phyloP scores from a whole-genome alignment of 23 red algal genomes.

The Pyropia haitanensis region DNA sequence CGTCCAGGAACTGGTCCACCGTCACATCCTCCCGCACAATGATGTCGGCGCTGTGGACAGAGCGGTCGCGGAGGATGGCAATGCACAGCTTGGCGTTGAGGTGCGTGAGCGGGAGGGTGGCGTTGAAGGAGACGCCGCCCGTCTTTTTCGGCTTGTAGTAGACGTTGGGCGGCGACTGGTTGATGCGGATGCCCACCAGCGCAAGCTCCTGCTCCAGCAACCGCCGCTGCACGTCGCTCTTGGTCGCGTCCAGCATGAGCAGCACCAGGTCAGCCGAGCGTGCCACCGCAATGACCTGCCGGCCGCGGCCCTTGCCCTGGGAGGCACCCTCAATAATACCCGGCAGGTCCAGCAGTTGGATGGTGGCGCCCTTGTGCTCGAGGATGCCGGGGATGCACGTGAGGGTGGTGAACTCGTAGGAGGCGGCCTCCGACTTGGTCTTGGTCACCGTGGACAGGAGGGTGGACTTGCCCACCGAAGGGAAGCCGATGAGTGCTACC shows the following conservation, averaged over 20 bases:
- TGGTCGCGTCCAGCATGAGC: slow-evolving; percentile 96
- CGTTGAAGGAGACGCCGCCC: slow-evolving; percentile 81
- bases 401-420: slow-evolving; percentile 96
- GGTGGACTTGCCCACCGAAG: slow-evolving; percentile 97
- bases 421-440: slow-evolving; percentile 83
- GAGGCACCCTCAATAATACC: slow-evolving; percentile 96
- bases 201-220: slow-evolving; percentile 89
- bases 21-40: slow-evolving; percentile 79
- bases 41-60: slow-evolving; percentile 90
- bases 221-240: slow-evolving; percentile 64
- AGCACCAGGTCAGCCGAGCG: slow-evolving; percentile 86
- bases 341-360: slow-evolving; percentile 94
- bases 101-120: slow-evolving; percentile 70
- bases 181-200: slow-evolving; percentile 83
- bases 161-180: slow-evolving; percentile 82
- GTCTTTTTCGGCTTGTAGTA: slow-evolving; percentile 71
- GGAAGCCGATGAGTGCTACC: slow-evolving; percentile 88
- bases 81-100: slow-evolving; percentile 66
- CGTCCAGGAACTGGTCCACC: slow-evolving; percentile 93
- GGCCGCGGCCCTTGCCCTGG: slow-evolving; percentile 84
- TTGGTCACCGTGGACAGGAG: slow-evolving; percentile 78
- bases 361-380: slow-evolving; percentile 81
- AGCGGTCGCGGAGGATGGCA: slow-evolving; percentile 84
- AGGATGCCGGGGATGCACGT: slow-evolving; percentile 85
- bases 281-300: slow-evolving; percentile 94